Evolutionary conservation across 305 asterid genomes (phyloP).

Genomic region (Stenogyne calaminthoides): DNA sequence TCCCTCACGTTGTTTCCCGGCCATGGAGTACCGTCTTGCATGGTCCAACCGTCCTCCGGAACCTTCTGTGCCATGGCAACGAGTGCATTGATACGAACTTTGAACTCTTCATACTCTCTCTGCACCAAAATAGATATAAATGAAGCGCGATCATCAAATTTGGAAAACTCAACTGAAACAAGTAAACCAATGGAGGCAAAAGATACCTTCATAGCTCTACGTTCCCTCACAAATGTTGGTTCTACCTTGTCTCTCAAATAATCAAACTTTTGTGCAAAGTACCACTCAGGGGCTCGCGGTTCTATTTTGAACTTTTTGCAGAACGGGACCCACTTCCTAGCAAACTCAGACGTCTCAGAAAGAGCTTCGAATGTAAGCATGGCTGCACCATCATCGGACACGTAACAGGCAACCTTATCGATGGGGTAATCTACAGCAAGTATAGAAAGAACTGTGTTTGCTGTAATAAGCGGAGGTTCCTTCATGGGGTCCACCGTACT

Average conservation of each 20-base stretch:
- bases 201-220: conserved; percentile 95
- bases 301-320: conserved; percentile 87
- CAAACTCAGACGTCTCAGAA: conserved; percentile 95
- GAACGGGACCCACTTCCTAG: conserved; percentile 98
- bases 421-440: conserved; percentile 96
- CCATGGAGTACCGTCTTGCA: conserved; percentile 99
- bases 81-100: conserved; percentile 78
- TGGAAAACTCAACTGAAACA: neutral
- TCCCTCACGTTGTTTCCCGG: conserved; percentile 95
- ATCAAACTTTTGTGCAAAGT: conserved; percentile 84
- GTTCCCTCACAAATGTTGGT: conserved; percentile 93
- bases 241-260: conserved; percentile 90
- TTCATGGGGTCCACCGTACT: conserved; percentile 99
- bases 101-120: conserved; percentile 97
- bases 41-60: conserved; percentile 99
- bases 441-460: conserved; percentile 95
- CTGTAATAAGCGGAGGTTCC: conserved; percentile 98
- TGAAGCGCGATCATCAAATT: conserved; percentile 13
- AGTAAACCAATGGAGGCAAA: neutral
- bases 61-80: conserved; percentile 93
- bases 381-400: conserved; percentile 99
- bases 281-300: conserved; percentile 99
- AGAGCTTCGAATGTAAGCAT: conserved; percentile 99
- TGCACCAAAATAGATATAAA: conserved; percentile 37
- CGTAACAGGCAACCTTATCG: conserved; percentile 94